These are phyloP conservation scores for Diplodia intermedia DNA, from an alignment of 2,329 filamentous ascomycete species.

Conservation along the genomic window DNA sequence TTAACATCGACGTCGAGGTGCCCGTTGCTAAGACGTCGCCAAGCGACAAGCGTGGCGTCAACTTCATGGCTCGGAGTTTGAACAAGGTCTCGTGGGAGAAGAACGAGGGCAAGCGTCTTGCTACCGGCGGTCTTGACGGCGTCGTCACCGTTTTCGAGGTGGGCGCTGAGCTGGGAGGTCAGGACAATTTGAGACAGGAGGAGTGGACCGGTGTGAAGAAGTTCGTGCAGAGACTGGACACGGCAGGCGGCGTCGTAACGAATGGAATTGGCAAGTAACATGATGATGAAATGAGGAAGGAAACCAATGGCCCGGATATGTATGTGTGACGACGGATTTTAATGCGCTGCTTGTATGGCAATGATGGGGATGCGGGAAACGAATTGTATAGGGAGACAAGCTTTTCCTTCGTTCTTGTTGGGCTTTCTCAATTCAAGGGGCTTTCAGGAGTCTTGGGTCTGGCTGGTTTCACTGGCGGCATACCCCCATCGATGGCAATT, in stretches of 20 bases:
- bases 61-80: slow-evolving; percentile 80
- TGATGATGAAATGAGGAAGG: background rate
- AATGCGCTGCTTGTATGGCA: slow-evolving; percentile 6
- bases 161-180: slow-evolving; percentile 78
- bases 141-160: slow-evolving; percentile 94
- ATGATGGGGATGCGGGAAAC: background rate
- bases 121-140: slow-evolving; percentile 90
- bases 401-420: background rate
- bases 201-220: slow-evolving; percentile 96
- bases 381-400: slow-evolving; percentile 5
- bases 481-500: slow-evolving; percentile 21
- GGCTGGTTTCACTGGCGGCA: slow-evolving; percentile 25
- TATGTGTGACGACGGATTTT: slow-evolving; percentile 11
- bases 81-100: slow-evolving; percentile 97
- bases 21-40: slow-evolving; percentile 83
- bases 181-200: slow-evolving; percentile 80
- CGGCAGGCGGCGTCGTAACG: slow-evolving; percentile 16
- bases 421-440: slow-evolving; percentile 7
- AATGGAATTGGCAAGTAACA: slow-evolving; percentile 19
- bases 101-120: slow-evolving; percentile 83
- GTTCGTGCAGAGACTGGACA: slow-evolving; percentile 76
- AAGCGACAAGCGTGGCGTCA: slow-evolving; percentile 58
- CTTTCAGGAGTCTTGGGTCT: slow-evolving; percentile 22
- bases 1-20: slow-evolving; percentile 90
- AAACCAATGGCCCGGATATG: background rate